Evolutionary conservation across 2,329 filamentous ascomycete species (phyloP), one percentile per base, ranked within the genome.

Genomic region (Cladophialophora exuberans): DNA sequence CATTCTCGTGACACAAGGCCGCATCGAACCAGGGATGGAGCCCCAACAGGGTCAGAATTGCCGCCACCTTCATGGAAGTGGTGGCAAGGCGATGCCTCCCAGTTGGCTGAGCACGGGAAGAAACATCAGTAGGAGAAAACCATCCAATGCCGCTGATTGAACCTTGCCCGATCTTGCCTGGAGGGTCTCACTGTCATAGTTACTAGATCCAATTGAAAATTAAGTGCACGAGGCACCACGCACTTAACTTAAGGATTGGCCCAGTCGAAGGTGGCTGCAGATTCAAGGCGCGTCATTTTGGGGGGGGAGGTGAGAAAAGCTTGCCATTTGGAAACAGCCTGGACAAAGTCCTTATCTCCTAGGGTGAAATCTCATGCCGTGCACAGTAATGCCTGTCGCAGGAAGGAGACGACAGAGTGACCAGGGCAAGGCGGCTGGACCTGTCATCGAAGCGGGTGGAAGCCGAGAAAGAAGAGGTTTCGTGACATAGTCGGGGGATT

Each of bases 401-500:
- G 22, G 26, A 28, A 45, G 50, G 50, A 56, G 53, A 49, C 46
- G 46, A 41, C 17, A 48, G 50, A 23, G 25, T 11, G 46, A 54
- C 57, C 35, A 60, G 51, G 54, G 51, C 53, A 53, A 33, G 50
- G 18, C 28, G 48, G 52, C 45, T 62, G 52, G 56, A 57, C 56
- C 56, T 59, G 56, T 59, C 56, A 59, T 62, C 59, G 59, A 62
- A 60, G 54, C 59, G 54, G 52, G 55, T 58, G 55, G 58, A 61
- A 61, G 54, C 45, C 49, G 49, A 43, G 13, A 51, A 56, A 54
- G 57, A 59, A 59, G 54, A 46, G 52, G 54, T 58, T 59, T 57
- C 53, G 62, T 62, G 62, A 56, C 54, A 59, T 48, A 56, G 53
- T 63, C 62, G 62, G 62, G 62, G 62, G 62, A 64, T 64, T 64